Percentiles rank a stretch among this genome's conserved stretches.
These are phyloP conservation scores for Dianthus caryophyllus DNA, from an alignment of 148 eudicot genomes.

Conservation along the genomic window DNA sequence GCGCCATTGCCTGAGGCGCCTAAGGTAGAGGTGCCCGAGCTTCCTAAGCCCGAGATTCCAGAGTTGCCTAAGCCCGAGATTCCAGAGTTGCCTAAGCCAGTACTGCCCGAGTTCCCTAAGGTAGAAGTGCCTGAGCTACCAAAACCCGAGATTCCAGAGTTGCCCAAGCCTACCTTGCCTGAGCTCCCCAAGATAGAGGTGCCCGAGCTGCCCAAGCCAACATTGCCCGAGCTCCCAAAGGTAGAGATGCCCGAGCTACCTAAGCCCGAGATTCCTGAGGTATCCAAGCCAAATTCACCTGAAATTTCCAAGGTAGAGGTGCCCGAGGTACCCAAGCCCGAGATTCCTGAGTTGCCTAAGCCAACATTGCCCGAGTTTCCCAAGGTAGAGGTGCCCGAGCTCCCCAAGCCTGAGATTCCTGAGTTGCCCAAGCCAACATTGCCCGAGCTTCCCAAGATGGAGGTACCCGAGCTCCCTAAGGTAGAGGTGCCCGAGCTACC, in stretches of 20 bases:
- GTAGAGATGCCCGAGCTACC: constrained; percentile 14
- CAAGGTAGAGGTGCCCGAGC: constrained; percentile 9
- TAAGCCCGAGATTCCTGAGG: constrained; percentile 10
- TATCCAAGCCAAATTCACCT: constrained; percentile 12
- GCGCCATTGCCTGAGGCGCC: not conserved
- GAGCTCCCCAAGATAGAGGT: constrained; percentile 14
- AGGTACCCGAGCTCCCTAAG: constrained; percentile 13
- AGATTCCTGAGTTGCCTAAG: constrained; percentile 2
- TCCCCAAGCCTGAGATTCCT: constrained; percentile 7
- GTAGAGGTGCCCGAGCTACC: constrained; percentile 6
- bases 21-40: not conserved
- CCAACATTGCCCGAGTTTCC: not conserved
- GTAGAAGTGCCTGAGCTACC: constrained; percentile 11
- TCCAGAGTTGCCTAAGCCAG: constrained; percentile 11
- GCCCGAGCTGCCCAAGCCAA: constrained; percentile 9
- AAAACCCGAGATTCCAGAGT: constrained; percentile 4
- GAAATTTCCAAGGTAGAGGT: constrained; percentile 6
- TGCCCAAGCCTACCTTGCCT: not conserved
- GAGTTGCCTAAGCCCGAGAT: constrained; percentile 11
- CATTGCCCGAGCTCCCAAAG: constrained; percentile 16
- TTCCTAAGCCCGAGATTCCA: constrained; percentile 3
- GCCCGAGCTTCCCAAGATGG: constrained; percentile 16
- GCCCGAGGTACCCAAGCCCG: constrained; percentile 17
- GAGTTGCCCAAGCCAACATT: constrained; percentile 10
- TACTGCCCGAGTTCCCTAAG: constrained; percentile 15